Evolutionary conservation across 2,329 filamentous ascomycete species (phyloP).

Genomic region (Aaosphaeria arxii): DNA sequence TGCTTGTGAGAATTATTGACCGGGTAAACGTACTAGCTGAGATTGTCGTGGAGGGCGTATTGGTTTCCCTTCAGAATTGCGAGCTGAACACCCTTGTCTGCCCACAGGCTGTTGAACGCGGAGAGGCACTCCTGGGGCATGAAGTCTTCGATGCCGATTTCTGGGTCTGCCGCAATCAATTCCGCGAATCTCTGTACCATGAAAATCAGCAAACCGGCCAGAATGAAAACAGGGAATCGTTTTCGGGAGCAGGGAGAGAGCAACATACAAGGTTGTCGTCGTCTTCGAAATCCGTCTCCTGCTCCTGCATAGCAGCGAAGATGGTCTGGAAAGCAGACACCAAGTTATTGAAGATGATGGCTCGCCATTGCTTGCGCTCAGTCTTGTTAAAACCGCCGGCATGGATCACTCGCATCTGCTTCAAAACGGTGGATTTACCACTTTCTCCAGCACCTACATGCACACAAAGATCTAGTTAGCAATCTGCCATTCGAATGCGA

Average conservation of each 20-base stretch:
- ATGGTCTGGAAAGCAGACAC: conserved; percentile 89
- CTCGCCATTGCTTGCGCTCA: conserved; percentile 90
- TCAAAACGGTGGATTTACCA: conserved; percentile 93
- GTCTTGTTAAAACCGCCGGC: conserved; percentile 84
- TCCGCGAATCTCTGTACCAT: conserved; percentile 68
- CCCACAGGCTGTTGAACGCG: conserved; percentile 83
- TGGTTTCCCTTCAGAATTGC: conserved; percentile 95
- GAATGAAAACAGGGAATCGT: neutral
- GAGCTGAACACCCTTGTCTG: conserved; percentile 75
- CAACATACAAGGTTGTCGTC: conserved; percentile 71
- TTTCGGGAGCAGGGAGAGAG: neutral
- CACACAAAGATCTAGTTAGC: conserved; percentile 23
- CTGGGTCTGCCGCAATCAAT: conserved; percentile 72
- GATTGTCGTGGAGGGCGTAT: conserved; percentile 92
- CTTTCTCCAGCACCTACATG: conserved; percentile 83
- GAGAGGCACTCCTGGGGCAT: conserved; percentile 75
- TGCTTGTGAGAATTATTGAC: conserved; percentile 9
- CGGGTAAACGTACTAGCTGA: conserved; percentile 70
- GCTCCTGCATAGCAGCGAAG: conserved; percentile 84
- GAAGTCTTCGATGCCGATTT: conserved; percentile 77
- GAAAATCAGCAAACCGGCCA: conserved; percentile 7
- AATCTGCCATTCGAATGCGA: neutral
- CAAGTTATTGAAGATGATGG: conserved; percentile 93
- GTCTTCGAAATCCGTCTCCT: conserved; percentile 74
- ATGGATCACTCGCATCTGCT: conserved; percentile 99